Percentiles rank a stretch among this genome's conserved stretches.
These are phyloP conservation scores for Epichloe aotearoae DNA, from an alignment of 2,329 filamentous ascomycete species.

Conservation along the genomic window DNA sequence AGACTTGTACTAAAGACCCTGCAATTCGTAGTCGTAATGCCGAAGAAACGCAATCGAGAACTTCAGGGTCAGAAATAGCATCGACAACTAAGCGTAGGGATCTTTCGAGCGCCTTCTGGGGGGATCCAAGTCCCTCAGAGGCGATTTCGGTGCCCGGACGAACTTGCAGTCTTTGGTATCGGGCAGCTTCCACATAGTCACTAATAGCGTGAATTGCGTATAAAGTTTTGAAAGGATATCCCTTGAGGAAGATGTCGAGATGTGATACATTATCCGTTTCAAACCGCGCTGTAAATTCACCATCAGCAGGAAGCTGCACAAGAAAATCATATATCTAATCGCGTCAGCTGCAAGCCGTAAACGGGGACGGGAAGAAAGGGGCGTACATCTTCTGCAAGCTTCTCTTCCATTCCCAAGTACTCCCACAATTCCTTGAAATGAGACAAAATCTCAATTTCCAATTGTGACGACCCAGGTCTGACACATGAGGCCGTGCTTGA, in stretches of 20 bases:
- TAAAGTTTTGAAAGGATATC: constrained; percentile 58
- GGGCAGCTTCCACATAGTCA: constrained; percentile 40
- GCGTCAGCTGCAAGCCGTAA: constrained; percentile 8
- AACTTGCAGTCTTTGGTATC: constrained; percentile 19
- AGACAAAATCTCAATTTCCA: constrained; percentile 68
- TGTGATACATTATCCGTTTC: constrained; percentile 38
- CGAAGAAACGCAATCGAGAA: constrained; percentile 27
- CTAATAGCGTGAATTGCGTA: constrained; percentile 59
- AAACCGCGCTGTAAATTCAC: constrained; percentile 46
- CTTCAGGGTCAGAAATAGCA: constrained; percentile 44
- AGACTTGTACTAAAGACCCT: constrained; percentile 15
- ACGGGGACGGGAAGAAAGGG: neutral
- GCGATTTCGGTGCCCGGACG: constrained; percentile 4
- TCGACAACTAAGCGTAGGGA: constrained; percentile 42
- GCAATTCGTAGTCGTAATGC: constrained; percentile 15
- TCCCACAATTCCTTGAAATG: constrained; percentile 78
- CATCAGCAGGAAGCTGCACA: constrained; percentile 54
- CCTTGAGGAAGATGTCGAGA: constrained; percentile 51
- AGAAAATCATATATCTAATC: constrained; percentile 56
- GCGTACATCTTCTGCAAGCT: constrained; percentile 51
- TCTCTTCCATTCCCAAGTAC: constrained; percentile 62
- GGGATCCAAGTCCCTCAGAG: constrained; percentile 1
- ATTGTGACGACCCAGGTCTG: constrained; percentile 38
- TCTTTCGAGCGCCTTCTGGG: constrained; percentile 19
- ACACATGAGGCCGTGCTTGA: constrained; percentile 29